Conservation (phyloP, 768 basidiomycete species). For the Suillus paluster region DNA sequence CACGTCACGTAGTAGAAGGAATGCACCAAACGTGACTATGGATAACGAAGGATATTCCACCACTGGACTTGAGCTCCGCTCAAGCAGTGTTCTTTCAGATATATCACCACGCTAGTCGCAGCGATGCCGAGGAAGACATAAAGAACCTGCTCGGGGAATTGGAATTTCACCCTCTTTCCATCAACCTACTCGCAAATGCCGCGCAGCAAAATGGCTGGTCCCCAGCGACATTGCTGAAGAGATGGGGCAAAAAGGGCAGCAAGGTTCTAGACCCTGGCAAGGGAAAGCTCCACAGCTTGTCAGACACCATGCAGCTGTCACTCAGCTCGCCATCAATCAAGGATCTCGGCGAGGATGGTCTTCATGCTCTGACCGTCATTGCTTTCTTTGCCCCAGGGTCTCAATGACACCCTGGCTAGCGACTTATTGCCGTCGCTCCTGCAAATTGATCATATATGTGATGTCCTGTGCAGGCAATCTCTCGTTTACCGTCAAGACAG, state of each 20-base stretch:
- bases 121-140: background rate
- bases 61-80: background rate
- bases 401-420: background rate
- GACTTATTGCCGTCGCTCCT: background rate
- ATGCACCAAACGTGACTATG: too few relatives aligned
- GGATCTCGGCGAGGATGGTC: background rate
- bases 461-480: background rate
- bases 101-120: background rate
- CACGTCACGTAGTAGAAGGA: slow-evolving; percentile 1
- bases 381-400: slow-evolving; percentile 7
- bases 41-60: background rate
- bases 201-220: slow-evolving; percentile 6
- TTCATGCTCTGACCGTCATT: background rate
- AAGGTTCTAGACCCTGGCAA: too few relatives aligned
- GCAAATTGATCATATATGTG: background rate
- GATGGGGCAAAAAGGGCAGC: background rate
- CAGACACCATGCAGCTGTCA: background rate
- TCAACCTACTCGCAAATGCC: background rate
- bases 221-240: background rate
- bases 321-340: background rate
- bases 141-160: background rate
- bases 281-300: background rate
- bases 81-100: background rate
- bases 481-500: background rate
- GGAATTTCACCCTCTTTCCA: background rate